Evolutionary conservation across 2,329 filamentous ascomycete species (phyloP).

Genomic region (Cryoendolithus antarcticus): DNA sequence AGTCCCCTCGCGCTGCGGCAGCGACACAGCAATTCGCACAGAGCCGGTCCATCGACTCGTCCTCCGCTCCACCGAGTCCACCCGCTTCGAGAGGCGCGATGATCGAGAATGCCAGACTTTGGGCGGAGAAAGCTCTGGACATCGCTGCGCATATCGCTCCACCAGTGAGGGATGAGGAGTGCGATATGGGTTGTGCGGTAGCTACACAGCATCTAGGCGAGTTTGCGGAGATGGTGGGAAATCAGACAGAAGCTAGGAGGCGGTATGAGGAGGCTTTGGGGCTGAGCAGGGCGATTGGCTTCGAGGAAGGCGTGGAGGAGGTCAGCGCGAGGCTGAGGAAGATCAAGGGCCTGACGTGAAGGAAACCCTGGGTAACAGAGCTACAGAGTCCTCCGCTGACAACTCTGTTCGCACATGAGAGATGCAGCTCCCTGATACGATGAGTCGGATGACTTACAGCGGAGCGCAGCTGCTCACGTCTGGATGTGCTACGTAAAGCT

Average conservation of each 20-base stretch:
- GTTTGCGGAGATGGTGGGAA: constrained; percentile 63
- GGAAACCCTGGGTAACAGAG: too few species aligned
- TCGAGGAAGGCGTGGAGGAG: constrained; percentile 32
- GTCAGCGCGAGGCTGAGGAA: constrained; percentile 30
- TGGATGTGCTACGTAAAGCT: too few species aligned
- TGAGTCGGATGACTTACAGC: too few species aligned
- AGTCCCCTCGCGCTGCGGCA: constrained; percentile 29
- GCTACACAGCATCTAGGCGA: constrained; percentile 81
- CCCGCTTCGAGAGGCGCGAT: constrained; percentile 44
- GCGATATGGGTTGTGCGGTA: constrained; percentile 69
- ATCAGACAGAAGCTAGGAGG: constrained; percentile 50
- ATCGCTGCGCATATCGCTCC: constrained; percentile 54
- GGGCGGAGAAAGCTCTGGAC: constrained; percentile 65
- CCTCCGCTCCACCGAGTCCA: constrained; percentile 26
- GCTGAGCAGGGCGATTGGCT: constrained; percentile 39
- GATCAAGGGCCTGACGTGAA: constrained; percentile 7
- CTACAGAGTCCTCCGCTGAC: too few species aligned
- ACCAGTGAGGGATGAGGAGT: constrained; percentile 60
- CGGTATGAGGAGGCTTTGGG: constrained; percentile 58
- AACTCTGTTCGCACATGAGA: too few species aligned
- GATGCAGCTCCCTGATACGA: too few species aligned
- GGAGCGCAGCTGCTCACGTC: too few species aligned
- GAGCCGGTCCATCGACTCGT: constrained; percentile 23
- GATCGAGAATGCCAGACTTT: constrained; percentile 58
- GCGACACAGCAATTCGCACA: constrained; percentile 19